Percentiles rank a stretch among this genome's conserved stretches.
Evolutionary conservation across 2,329 filamentous ascomycete species (phyloP).

Genomic region (Didymella segeticola): DNA sequence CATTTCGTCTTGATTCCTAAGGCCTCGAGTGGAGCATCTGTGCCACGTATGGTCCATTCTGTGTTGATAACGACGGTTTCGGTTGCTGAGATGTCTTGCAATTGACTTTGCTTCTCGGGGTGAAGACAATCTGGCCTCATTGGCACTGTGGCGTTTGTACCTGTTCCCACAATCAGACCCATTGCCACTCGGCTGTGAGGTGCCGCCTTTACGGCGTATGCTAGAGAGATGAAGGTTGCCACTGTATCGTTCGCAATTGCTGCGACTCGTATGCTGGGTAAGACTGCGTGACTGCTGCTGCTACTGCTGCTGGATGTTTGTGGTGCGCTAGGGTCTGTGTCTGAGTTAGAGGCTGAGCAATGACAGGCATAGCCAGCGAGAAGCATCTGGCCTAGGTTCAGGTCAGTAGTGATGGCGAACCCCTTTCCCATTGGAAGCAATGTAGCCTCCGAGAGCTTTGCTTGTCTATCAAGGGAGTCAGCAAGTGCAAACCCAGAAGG

Average conservation of each 20-base stretch:
- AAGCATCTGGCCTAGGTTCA: slow-evolving; percentile 67
- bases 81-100: slow-evolving; percentile 49
- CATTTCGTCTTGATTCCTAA: slow-evolving; percentile 71
- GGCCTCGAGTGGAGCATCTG: slow-evolving; percentile 70
- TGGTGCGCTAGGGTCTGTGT: slow-evolving; percentile 12
- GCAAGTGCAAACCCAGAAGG: not conserved
- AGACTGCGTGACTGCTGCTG: slow-evolving; percentile 15
- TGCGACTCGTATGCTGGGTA: slow-evolving; percentile 73
- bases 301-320: slow-evolving; percentile 33
- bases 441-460: slow-evolving; percentile 66
- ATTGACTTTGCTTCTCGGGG: slow-evolving; percentile 62
- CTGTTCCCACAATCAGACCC: slow-evolving; percentile 82
- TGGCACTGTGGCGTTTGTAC: slow-evolving; percentile 80
- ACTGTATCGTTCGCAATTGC: slow-evolving; percentile 85
- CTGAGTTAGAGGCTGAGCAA: slow-evolving; percentile 49
- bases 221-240: slow-evolving; percentile 77
- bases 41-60: slow-evolving; percentile 82
- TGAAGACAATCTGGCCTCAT: slow-evolving; percentile 70
- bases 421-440: slow-evolving; percentile 75
- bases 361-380: slow-evolving; percentile 65
- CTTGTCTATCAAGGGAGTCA: slow-evolving; percentile 53
- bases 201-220: slow-evolving; percentile 71
- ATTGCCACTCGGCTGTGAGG: slow-evolving; percentile 72
- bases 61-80: slow-evolving; percentile 80
- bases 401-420: slow-evolving; percentile 66